Evolutionary conservation across 2,329 filamentous ascomycete genomes (phyloP), one percentile per base, ranked within the genome.

Genomic region (Coniochaeta prunicola): DNA sequence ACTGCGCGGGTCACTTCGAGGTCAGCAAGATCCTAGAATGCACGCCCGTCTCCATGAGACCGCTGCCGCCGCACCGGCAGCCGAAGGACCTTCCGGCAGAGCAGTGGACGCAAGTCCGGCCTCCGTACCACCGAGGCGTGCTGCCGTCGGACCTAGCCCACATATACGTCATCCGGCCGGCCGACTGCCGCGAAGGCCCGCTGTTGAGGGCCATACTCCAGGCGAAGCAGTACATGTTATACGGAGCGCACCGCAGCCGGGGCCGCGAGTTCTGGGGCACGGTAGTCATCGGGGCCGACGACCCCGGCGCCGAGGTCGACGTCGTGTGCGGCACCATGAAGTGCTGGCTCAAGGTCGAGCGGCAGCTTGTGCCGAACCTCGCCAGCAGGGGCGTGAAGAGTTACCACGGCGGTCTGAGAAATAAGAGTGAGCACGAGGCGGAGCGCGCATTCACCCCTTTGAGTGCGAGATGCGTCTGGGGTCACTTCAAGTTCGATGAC

Each of bases 181-280:
- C 53, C 28, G 30, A 36, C 53, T 3, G 66, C 21, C 63, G 62
- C 48, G 65, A 69, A 21, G 30, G 24, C 10, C 56, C 62, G 28
- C 57, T 66, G 10, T 59, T 62, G 6, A 69, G 70, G 3, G 65
- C 77, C 5, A 65, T 82, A 7, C 66, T 71, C 1, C 71, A 73
- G 0, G 75, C 77, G 3, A 74, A 78, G 56, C 64, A 71, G 45
- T 77, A 76, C 65, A 80, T 84, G 73, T 69, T 84, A 5, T 85
- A 85, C 67, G 74, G 75, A 3, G 60, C 66, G 7, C 74, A 75
- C 60, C 66, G 64, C 38, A 83, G 79, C 61, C 71, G 73, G 5
- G 68, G 64, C 28, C 75, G 82, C 4, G 74, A 77, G 60, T 83
- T 78, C 77, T 85, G 83, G 82, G 82, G 83, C n/a, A 82, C 80